A percentile compares a stretch with the other conserved stretches of the same genome.
Evolutionary conservation across 306 rosid genomes (phyloP).

Genomic region (Cicer bijugum): DNA sequence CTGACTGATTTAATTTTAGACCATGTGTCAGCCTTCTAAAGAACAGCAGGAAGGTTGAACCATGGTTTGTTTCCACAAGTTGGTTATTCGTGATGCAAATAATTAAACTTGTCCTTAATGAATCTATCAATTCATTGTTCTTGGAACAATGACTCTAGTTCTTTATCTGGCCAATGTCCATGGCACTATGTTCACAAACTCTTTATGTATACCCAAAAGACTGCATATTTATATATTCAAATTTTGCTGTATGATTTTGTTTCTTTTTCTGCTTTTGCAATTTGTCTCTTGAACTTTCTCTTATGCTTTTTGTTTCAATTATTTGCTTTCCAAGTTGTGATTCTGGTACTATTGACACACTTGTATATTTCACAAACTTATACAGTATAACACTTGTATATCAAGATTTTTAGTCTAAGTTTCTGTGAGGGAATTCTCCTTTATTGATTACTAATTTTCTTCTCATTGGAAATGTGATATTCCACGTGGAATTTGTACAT

Average conservation of each 20-base stretch:
- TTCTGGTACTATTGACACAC: not conserved
- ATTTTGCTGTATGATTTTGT: not conserved
- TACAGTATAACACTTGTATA: not conserved
- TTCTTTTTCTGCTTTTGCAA: not conserved
- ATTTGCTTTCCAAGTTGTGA: not conserved
- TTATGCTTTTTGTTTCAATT: not conserved
- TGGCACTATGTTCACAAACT: not conserved
- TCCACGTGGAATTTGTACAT: not conserved
- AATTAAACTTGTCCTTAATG: not conserved
- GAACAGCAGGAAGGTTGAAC: not conserved
- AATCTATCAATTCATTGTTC: not conserved
- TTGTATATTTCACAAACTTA: conserved; percentile 8
- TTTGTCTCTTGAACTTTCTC: conserved; percentile 5
- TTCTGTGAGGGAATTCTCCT: not conserved
- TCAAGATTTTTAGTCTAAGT: not conserved
- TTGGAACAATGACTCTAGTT: not conserved
- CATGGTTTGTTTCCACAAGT: not conserved
- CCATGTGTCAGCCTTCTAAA: not conserved
- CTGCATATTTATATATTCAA: not conserved
- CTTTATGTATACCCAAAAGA: too few relatives aligned
- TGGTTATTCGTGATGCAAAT: not conserved
- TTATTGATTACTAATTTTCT: conserved; percentile 8
- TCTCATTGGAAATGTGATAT: not conserved
- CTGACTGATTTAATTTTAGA: not conserved
- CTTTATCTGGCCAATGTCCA: not conserved